phyloP scores from a whole-genome alignment of 2,329 filamentous ascomycete genomes.

The Talaromyces sp. region DNA sequence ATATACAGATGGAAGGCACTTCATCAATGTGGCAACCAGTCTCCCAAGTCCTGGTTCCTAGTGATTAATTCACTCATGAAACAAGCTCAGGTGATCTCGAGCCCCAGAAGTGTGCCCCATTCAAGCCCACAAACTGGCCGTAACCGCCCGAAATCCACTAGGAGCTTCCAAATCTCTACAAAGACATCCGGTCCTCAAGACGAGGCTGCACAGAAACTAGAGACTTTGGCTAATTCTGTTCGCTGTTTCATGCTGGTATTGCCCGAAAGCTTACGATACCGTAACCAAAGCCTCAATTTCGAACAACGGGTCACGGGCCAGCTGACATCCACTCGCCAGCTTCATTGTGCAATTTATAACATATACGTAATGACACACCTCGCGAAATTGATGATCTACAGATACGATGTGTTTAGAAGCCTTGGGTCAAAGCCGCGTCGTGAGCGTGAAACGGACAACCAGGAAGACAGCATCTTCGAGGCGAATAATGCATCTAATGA shows the following conservation, averaged over 20 bases:
- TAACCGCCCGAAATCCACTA: too few relatives aligned
- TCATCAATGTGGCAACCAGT: constrained; percentile 29
- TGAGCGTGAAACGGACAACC: too few relatives aligned
- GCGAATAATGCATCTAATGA: too few relatives aligned
- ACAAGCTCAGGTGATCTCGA: neutral
- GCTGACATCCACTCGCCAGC: neutral
- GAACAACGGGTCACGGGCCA: neutral
- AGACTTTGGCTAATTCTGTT: neutral
- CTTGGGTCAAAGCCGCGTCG: neutral
- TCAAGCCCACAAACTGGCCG: too few relatives aligned
- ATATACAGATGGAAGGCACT: constrained; percentile 33
- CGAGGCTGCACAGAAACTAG: neutral
- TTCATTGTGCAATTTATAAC: neutral
- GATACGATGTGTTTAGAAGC: neutral
- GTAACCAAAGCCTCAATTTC: neutral
- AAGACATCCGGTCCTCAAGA: too few relatives aligned
- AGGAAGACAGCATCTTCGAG: too few relatives aligned
- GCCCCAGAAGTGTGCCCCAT: neutral
- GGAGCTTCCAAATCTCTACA: too few relatives aligned
- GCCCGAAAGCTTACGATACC: neutral
- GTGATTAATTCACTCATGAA: neutral
- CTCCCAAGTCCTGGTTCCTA: constrained; percentile 39
- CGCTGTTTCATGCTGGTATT: neutral
- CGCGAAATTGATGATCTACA: neutral
- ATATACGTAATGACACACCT: neutral